A percentile compares a stretch with the other conserved stretches of the same genome.
phyloP scores from a whole-genome alignment of 495 filamentous ascomycete genomes.

The Podospora pseudopauciseta region DNA sequence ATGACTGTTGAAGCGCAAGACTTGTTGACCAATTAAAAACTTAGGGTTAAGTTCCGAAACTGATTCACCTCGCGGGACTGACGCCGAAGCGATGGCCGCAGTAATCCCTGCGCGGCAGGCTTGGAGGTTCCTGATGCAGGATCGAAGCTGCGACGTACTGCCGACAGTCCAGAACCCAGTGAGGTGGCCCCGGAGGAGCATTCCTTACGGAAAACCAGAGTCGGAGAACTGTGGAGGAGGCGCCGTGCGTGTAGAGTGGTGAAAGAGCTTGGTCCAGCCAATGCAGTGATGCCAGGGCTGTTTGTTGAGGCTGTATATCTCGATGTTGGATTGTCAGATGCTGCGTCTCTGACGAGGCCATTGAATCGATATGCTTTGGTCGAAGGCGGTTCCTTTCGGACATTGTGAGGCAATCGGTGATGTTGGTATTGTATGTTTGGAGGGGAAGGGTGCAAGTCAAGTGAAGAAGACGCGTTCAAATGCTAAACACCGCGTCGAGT shows the following conservation, averaged over 20 bases:
- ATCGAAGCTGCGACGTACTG: conserved; percentile 40
- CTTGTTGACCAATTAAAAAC: conserved; percentile 53
- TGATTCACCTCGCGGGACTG: conserved; percentile 48
- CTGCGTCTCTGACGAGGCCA: conserved; percentile 19
- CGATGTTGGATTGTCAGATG: conserved; percentile 18
- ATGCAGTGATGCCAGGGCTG: conserved; percentile 12
- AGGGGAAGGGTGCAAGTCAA: conserved; percentile 5
- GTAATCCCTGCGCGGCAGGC: conserved; percentile 36
- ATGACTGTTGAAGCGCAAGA: conserved; percentile 44
- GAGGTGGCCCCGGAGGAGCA: conserved; percentile 46
- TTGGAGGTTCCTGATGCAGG: conserved; percentile 38
- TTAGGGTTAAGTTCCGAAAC: conserved; percentile 81
- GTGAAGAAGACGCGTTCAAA: conserved; percentile 16
- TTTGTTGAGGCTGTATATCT: conserved; percentile 20
- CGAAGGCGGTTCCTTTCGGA: conserved; percentile 18
- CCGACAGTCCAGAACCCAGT: conserved; percentile 21
- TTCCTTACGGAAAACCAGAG: conserved; percentile 61
- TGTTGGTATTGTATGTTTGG: conserved; percentile 7
- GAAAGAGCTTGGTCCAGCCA: conserved; percentile 34
- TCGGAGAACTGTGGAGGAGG: conserved; percentile 68
- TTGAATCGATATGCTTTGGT: conserved; percentile 8
- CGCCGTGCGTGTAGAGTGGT: conserved; percentile 51
- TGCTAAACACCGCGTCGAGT: not conserved
- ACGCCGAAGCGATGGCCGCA: conserved; percentile 25
- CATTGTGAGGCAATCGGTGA: conserved; percentile 24